Conservation (phyloP, 1,284 basidiomycete species). For the Fistulina hepatica region DNA sequence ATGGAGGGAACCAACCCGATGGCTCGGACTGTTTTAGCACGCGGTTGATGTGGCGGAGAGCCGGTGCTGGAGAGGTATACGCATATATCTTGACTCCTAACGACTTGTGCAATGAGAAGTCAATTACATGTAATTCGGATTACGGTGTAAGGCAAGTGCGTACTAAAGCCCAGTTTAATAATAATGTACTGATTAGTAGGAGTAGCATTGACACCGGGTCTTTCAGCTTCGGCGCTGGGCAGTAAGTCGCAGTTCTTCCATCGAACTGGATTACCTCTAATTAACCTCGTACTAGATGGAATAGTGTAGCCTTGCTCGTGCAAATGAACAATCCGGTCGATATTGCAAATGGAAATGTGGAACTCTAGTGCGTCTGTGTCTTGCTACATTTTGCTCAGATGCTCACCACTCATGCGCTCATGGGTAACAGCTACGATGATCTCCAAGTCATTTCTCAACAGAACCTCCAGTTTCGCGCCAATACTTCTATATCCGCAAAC, state of each 20-base stretch:
- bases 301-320: conserved; percentile 42
- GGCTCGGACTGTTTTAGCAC: conserved; percentile 59
- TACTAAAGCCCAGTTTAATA: no score
- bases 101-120: conserved; percentile 43
- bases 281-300: conserved; percentile 37
- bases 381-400: conserved; percentile 15
- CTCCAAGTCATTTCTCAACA: conserved; percentile 37
- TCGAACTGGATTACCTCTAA: not conserved
- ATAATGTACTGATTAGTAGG: no score
- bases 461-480: conserved; percentile 42
- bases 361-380: conserved; percentile 38
- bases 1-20: conserved; percentile 48
- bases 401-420: conserved; percentile 2
- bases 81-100: conserved; percentile 49
- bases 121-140: conserved; percentile 53
- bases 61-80: conserved; percentile 56
- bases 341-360: conserved; percentile 45
- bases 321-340: conserved; percentile 46
- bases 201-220: conserved; percentile 62
- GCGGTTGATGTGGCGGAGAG: conserved; percentile 60
- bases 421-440: conserved; percentile 40
- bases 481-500: conserved; percentile 34
- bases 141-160: no score
- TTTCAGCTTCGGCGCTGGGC: conserved; percentile 49
- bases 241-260: conserved; percentile 30